phyloP scores from a whole-genome alignment of 371 early-diverging fungal genomes.

The Smittium culicis region DNA sequence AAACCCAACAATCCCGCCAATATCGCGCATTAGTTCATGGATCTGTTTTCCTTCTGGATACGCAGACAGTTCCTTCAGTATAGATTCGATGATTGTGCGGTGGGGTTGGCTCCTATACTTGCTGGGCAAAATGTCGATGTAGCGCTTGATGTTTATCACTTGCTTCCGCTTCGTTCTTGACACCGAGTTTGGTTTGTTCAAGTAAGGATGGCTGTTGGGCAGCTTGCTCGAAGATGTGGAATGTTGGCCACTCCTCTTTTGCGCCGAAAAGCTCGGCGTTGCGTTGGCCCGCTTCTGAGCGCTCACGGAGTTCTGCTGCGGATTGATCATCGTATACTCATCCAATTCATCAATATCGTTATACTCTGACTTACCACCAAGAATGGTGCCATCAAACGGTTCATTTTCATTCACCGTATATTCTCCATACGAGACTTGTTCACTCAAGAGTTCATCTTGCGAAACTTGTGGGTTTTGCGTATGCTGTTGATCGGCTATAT shows the following conservation, averaged over 20 bases:
- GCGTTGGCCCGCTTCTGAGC: neutral
- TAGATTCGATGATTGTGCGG: slow-evolving; percentile 21
- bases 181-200: slow-evolving; percentile 12
- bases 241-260: neutral
- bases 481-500: neutral
- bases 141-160: slow-evolving; percentile 22
- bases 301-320: neutral
- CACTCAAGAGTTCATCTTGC: neutral
- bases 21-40: slow-evolving; percentile 26
- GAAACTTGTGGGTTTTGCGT: neutral
- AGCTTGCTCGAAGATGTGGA: slow-evolving; percentile 8
- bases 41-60: slow-evolving; percentile 27
- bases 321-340: slow-evolving; percentile 9
- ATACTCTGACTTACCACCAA: too few species aligned
- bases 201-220: slow-evolving; percentile 19
- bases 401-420: neutral
- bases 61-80: slow-evolving; percentile 27
- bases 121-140: slow-evolving; percentile 21
- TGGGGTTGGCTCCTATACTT: slow-evolving; percentile 25
- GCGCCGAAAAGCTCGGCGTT: neutral
- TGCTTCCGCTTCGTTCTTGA: slow-evolving; percentile 18
- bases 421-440: neutral
- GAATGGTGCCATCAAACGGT: too few species aligned
- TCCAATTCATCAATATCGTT: neutral
- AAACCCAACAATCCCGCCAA: slow-evolving; percentile 14